A percentile compares a stretch with the other conserved stretches of the same genome.
phyloP scores from a whole-genome alignment of 768 basidiomycete genomes.

The Lyophyllum shimeji region DNA sequence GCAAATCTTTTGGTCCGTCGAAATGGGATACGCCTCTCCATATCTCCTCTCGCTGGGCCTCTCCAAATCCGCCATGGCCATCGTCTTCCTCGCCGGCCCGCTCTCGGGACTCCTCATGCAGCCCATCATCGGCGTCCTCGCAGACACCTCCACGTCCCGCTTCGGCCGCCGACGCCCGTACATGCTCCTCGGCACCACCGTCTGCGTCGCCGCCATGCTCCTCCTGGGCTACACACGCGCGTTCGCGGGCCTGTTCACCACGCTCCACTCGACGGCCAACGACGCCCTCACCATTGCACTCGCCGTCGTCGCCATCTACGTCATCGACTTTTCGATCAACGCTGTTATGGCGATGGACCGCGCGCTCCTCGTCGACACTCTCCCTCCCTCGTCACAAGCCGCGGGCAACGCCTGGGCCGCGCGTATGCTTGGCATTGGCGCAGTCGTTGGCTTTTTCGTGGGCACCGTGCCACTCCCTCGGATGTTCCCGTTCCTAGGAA shows the following conservation, averaged over 20 bases:
- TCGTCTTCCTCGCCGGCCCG: slow-evolving; percentile 92
- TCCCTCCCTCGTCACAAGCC: slow-evolving; percentile 75
- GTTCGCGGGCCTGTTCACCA: slow-evolving; percentile 54
- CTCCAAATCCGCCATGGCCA: slow-evolving; percentile 81
- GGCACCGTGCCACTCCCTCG: slow-evolving; percentile 78
- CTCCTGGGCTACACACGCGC: slow-evolving; percentile 80
- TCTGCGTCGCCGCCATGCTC: slow-evolving; percentile 74
- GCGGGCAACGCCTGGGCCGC: slow-evolving; percentile 95
- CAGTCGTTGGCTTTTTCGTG: slow-evolving; percentile 84
- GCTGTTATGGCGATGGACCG: slow-evolving; percentile 88
- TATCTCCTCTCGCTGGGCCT: slow-evolving; percentile 89
- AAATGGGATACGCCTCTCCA: slow-evolving; percentile 91
- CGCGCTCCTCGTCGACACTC: slow-evolving; percentile 83
- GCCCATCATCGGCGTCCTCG: slow-evolving; percentile 85
- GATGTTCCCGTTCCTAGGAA: slow-evolving; percentile 73
- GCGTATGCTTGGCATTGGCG: slow-evolving; percentile 86
- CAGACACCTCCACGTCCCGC: slow-evolving; percentile 80
- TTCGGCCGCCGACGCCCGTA: slow-evolving; percentile 87
- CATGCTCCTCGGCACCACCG: slow-evolving; percentile 68
- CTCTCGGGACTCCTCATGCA: slow-evolving; percentile 89
- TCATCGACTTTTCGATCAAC: slow-evolving; percentile 61
- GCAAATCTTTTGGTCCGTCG: slow-evolving; percentile 90
- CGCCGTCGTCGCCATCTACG: slow-evolving; percentile 57
- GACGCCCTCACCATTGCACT: slow-evolving; percentile 69
- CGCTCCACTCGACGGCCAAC: slow-evolving; percentile 42